Conservation (phyloP, 2,329 filamentous ascomycete genomes). For the Eutypa lata region DNA sequence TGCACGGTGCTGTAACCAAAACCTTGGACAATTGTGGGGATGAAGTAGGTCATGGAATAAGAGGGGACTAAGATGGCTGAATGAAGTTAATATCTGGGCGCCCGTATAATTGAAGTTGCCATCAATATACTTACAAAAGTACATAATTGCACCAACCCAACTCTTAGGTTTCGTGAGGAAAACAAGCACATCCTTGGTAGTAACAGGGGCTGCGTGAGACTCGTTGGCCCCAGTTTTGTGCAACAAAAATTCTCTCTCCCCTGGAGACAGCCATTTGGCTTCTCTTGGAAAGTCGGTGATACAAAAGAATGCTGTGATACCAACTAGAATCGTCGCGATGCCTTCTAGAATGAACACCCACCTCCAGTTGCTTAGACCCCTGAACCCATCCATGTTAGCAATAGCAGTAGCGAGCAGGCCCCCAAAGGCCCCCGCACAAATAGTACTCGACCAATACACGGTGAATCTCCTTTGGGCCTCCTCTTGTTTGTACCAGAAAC, state of each 20-base stretch:
- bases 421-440: conserved; percentile 58
- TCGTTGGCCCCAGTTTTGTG: conserved; percentile 4
- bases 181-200: conserved; percentile 2
- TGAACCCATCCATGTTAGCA: conserved; percentile 42
- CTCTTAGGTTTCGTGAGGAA: conserved; percentile 10
- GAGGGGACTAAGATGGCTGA: conserved; percentile 7
- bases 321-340: conserved; percentile 27
- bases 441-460: conserved; percentile 57
- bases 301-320: conserved; percentile 28
- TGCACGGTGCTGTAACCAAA: conserved; percentile 30
- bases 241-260: conserved; percentile 28
- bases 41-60: conserved; percentile 34
- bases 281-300: conserved; percentile 18
- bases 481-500: conserved; percentile 60
- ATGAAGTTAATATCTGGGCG: neutral
- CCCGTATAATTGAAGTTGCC: conserved; percentile 29
- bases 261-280: conserved; percentile 18
- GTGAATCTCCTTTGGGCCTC: conserved; percentile 58
- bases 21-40: conserved; percentile 31
- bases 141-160: conserved; percentile 16
- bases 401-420: conserved; percentile 55
- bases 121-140: conserved; percentile 30
- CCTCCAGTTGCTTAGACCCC: conserved; percentile 53
- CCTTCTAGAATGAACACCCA: conserved; percentile 62
- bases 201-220: conserved; percentile 1